Evolutionary conservation across 331 rosid genomes (phyloP), one percentile per base, ranked within the genome.

Genomic region (Quercus lobata): DNA sequence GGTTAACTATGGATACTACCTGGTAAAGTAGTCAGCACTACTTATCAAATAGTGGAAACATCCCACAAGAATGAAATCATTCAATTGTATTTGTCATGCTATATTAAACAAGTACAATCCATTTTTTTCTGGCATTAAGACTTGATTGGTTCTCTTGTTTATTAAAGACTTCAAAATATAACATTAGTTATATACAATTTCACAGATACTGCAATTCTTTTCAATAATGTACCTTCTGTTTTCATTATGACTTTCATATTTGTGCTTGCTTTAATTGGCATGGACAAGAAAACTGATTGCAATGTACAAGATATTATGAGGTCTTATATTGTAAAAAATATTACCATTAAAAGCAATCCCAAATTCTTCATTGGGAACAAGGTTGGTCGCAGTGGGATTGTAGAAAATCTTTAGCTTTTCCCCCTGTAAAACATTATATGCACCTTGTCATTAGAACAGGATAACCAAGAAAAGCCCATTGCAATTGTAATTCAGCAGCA

Each of bases 271-370:
- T 27, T 30, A 29, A 63, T 15, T 63, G 41, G 46, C 7, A 65
- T 61, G 41, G 63, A 71, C 30, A 55, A 29, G 82, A 30, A 79
- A 79, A 44, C 69, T 41, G 54, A 19, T 30, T 65, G 4, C 17
- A 14, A 65, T 29, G n/a, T 63, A 29, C 9, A 34, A 66, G 24
- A 24, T 46, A 63, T 69, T 11, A 71, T 65, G 72, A 46, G 60
- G 27, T 25, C 61, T n/a, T 27, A 22, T 27, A 10, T 25, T 18
- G 71, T 18, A 69, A 22, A 6, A 58, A 6, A 65, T 4, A 61
- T 73, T 88, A 95, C 99, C 97, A 77, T 92, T 95, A 66, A 95
- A 93, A 77, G 84, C 99, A 80, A 95, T 71, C 79, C 97, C 99
- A 79, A 89, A 95, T 73, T 92, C 93, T 63, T 88, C 93, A 56